Conservation (phyloP, 208 protist genomes). For the Phytomonas francai region DNA sequence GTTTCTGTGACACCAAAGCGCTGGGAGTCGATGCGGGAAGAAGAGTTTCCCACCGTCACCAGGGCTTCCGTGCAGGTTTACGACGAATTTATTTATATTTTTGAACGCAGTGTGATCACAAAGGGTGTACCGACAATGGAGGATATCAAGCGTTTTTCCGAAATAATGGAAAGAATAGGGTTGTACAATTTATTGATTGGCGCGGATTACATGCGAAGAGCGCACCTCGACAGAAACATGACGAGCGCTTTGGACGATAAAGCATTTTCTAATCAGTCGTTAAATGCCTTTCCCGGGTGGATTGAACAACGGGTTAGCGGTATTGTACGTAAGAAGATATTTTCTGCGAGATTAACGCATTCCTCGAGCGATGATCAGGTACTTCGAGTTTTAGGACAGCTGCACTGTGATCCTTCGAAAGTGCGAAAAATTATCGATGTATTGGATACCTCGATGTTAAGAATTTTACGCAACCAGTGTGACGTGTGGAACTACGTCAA, state of each 20-base stretch:
- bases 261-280: slow-evolving; percentile 4
- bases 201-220: slow-evolving; percentile 24
- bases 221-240: slow-evolving; percentile 19
- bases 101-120: slow-evolving; percentile 41
- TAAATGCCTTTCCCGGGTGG: slow-evolving; percentile 21
- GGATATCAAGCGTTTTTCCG: slow-evolving; percentile 29
- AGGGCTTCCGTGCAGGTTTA: slow-evolving; percentile 37
- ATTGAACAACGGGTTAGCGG: slow-evolving; percentile 28
- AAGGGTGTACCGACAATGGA: slow-evolving; percentile 15
- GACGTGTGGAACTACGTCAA: slow-evolving; percentile 32
- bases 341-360: slow-evolving; percentile 11
- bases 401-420: slow-evolving; percentile 43
- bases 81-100: slow-evolving; percentile 52
- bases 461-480: slow-evolving; percentile 23
- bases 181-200: slow-evolving; percentile 57
- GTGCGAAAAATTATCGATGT: slow-evolving; percentile 27
- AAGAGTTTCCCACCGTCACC: slow-evolving; percentile 16
- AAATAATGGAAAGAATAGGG: slow-evolving; percentile 26
- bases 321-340: slow-evolving; percentile 22
- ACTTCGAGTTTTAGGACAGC: slow-evolving; percentile 46
- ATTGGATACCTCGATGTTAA: slow-evolving; percentile 27
- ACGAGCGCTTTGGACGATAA: slow-evolving; percentile 7
- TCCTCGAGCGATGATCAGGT: slow-evolving; percentile 32
- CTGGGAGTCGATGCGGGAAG: slow-evolving; percentile 14
- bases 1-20: neutral